These are phyloP conservation scores for Melampsora larici-populina DNA, from an alignment of 1,284 basidiomycete genomes.

Conservation along the genomic window DNA sequence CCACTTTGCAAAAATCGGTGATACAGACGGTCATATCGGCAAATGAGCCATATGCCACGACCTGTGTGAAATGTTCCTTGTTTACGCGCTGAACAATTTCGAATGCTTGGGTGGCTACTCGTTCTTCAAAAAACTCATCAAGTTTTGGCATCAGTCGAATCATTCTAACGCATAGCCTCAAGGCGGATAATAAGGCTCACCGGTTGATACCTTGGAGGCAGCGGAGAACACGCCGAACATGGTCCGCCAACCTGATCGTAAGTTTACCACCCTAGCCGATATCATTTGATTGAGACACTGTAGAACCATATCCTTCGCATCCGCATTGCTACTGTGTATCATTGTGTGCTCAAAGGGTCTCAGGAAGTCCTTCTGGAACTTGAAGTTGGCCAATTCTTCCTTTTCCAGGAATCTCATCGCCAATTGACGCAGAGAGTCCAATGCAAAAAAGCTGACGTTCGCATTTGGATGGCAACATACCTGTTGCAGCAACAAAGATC, in stretches of 20 bases:
- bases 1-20: constrained; percentile 98
- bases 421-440: constrained; percentile 95
- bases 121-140: constrained; percentile 60
- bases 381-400: constrained; percentile 95
- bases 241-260: constrained; percentile 97
- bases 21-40: constrained; percentile 95
- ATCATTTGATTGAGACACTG: constrained; percentile 99
- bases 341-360: constrained; percentile 98
- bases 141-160: background rate
- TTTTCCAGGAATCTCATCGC: constrained; percentile 99
- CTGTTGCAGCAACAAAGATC: constrained; percentile 54
- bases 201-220: constrained; percentile 86
- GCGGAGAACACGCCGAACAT: constrained; percentile 99
- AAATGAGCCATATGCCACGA: constrained; percentile 89
- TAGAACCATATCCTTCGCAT: constrained; percentile 94
- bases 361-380: constrained; percentile 99
- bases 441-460: constrained; percentile 91
- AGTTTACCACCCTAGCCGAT: constrained; percentile 86
- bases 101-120: constrained; percentile 88
- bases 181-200: constrained; percentile 56
- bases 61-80: constrained; percentile 81
- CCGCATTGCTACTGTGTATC: constrained; percentile 89
- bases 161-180: background rate
- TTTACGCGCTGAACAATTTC: constrained; percentile 92
- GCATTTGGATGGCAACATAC: constrained; percentile 98